A percentile compares a stretch with the other conserved stretches of the same genome.
Evolutionary conservation across 2,329 filamentous ascomycete genomes (phyloP).

Genomic region (Coniella vitis): DNA sequence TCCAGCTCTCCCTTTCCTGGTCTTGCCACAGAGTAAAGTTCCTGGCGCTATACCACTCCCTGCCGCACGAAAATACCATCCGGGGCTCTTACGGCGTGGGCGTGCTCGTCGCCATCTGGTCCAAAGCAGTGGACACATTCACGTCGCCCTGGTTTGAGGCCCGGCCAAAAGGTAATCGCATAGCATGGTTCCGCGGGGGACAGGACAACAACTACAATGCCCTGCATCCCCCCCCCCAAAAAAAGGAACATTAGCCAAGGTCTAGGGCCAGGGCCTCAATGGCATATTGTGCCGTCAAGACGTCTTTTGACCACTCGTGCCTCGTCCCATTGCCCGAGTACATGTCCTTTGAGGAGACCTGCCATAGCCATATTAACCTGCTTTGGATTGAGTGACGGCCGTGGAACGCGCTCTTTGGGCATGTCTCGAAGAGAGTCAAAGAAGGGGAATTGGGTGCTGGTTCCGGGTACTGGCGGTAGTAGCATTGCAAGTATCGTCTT

Average conservation of each 20-base stretch:
- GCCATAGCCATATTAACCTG: conserved; percentile 41
- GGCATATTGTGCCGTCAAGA: conserved; percentile 52
- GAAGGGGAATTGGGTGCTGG: conserved; percentile 26
- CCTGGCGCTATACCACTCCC: conserved; percentile 7
- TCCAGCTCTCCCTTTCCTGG: conserved; percentile 6
- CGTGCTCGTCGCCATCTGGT: conserved; percentile 42
- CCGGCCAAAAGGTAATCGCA: conserved; percentile 51
- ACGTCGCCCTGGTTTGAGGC: conserved; percentile 26
- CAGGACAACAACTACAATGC: conserved; percentile 14
- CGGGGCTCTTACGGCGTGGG: conserved; percentile 36
- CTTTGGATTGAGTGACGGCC: conserved; percentile 40
- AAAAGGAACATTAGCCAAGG: conserved; percentile 34
- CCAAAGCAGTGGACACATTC: conserved; percentile 34
- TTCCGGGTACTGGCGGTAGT: conserved; percentile 35
- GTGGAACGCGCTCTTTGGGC: conserved; percentile 46
- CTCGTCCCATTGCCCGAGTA: conserved; percentile 45
- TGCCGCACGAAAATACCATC: conserved; percentile 21
- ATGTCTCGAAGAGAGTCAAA: conserved; percentile 34
- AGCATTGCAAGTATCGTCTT: conserved; percentile 29
- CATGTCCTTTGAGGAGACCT: conserved; percentile 31
- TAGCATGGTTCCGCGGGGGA: conserved; percentile 32
- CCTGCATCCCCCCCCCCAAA: no score
- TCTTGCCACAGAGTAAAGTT: conserved; percentile 6
- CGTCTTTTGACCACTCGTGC: conserved; percentile 48
- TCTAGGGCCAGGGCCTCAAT: conserved; percentile 50